A percentile compares a stretch with the other conserved stretches of the same genome.
Conservation (phyloP, 2,329 filamentous ascomycete genomes). For the Fusarium haematococcum region DNA sequence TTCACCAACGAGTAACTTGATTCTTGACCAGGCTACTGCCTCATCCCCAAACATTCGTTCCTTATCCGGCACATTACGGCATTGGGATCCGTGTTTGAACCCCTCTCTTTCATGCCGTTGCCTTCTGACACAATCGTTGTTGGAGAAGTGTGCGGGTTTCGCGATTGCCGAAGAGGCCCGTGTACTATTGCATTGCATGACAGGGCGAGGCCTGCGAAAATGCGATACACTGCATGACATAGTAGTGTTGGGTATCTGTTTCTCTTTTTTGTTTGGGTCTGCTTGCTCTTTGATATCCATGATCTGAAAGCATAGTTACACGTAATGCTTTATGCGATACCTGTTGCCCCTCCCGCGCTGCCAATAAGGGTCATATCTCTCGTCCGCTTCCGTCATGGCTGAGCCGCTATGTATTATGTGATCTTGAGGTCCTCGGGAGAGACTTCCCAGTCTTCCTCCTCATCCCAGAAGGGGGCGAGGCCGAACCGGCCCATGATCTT, state of each 20-base stretch:
- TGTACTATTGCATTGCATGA: background rate
- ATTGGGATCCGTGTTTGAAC: background rate
- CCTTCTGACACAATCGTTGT: background rate
- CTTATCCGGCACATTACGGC: background rate
- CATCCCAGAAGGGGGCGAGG: conserved; percentile 68
- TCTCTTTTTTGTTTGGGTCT: conserved; percentile 11
- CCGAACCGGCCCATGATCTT: conserved; percentile 73
- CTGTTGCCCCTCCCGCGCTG: background rate
- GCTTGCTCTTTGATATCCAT: background rate
- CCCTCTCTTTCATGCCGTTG: background rate
- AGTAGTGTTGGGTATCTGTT: conserved; percentile 21
- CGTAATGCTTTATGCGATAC: background rate
- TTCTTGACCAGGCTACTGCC: background rate
- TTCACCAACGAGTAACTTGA: background rate
- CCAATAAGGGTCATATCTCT: background rate
- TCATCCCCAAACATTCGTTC: background rate
- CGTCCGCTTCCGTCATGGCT: background rate
- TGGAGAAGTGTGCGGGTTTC: background rate
- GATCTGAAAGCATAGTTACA: background rate
- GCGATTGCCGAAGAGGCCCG: background rate
- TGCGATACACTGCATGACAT: background rate
- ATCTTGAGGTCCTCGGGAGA: conserved; percentile 50
- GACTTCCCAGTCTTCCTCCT: conserved; percentile 68
- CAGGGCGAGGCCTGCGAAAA: background rate
- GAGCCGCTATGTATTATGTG: conserved; percentile 7